Percentiles rank a stretch among this genome's conserved stretches.
Conservation (phyloP, 164 flowering plant species). For the Nymphaea thermarum region DNA sequence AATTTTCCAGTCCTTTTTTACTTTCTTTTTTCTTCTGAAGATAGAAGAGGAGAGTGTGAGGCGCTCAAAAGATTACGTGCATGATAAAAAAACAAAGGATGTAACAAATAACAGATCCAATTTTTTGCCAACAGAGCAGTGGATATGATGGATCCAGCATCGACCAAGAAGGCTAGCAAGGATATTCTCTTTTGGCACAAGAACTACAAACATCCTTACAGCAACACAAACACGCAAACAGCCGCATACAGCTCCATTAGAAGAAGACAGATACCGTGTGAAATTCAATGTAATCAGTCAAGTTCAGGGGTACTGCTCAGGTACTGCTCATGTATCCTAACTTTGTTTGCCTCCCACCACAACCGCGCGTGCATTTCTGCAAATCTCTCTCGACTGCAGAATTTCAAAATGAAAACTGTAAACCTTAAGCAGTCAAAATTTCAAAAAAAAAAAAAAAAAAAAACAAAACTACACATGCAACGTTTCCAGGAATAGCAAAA, state of each 20-base stretch:
- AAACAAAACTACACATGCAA: too few species aligned
- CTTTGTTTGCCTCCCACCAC: slow-evolving; percentile 80
- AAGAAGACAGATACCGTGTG: neutral
- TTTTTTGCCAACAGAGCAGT: neutral
- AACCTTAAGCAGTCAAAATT: neutral
- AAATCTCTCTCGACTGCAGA: slow-evolving; percentile 63
- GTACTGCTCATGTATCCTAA: slow-evolving; percentile 62
- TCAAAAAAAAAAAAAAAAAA: too few species aligned
- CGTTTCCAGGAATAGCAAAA: neutral
- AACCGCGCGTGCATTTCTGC: slow-evolving; percentile 68
- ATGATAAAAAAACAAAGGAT: too few species aligned
- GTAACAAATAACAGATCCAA: too few species aligned
- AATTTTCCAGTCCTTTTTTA: too few species aligned
- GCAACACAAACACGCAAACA: neutral
- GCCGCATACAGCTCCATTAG: neutral
- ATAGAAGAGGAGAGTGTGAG: too few species aligned
- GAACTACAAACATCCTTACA: neutral
- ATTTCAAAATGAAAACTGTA: neutral
- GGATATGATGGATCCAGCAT: neutral
- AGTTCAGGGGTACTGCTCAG: slow-evolving; percentile 54
- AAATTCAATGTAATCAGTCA: too few species aligned
- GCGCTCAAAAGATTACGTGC: too few species aligned
- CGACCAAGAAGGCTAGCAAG: neutral
- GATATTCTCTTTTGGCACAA: neutral
- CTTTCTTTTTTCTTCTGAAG: too few species aligned